These are phyloP conservation scores for Kwoniella sp. DNA, from an alignment of 768 basidiomycete genomes.

Conservation along the genomic window DNA sequence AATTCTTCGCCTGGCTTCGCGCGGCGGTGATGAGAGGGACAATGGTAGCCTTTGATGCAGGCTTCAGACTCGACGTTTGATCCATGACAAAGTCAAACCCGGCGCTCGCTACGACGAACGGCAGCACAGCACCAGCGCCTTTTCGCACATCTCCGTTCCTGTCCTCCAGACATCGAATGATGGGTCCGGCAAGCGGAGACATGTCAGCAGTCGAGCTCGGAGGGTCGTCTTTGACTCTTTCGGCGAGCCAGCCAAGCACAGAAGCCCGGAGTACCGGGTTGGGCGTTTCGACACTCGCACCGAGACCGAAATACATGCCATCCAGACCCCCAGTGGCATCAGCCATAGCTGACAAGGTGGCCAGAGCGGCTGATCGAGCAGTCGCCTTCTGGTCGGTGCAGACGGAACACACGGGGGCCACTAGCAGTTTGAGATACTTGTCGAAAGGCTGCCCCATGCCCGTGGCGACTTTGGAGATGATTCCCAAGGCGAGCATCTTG, in stretches of 20 bases:
- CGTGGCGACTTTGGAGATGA: constrained; percentile 78
- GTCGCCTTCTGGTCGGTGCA: constrained; percentile 89
- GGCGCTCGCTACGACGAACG: constrained; percentile 64
- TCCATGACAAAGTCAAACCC: constrained; percentile 84
- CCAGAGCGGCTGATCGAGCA: constrained; percentile 70
- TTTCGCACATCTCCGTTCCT: constrained; percentile 87
- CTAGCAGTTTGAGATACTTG: constrained; percentile 73
- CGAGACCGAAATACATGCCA: constrained; percentile 69
- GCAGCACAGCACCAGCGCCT: constrained; percentile 75
- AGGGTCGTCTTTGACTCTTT: constrained; percentile 52
- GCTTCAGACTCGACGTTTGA: constrained; percentile 79
- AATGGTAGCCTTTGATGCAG: constrained; percentile 79
- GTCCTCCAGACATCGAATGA: constrained; percentile 81
- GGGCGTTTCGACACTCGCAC: constrained; percentile 68
- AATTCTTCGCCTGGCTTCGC: constrained; percentile 50
- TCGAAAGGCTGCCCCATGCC: constrained; percentile 97
- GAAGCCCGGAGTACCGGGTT: constrained; percentile 80
- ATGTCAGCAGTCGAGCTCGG: constrained; percentile 60
- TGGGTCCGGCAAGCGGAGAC: constrained; percentile 60
- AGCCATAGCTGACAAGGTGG: constrained; percentile 76
- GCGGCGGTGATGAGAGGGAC: constrained; percentile 85
- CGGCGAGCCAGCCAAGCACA: constrained; percentile 45
- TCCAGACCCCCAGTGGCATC: constrained; percentile 81
- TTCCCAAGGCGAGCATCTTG: constrained; percentile 81
- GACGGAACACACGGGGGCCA: constrained; percentile 70